These are phyloP conservation scores for Sinapis alba DNA, from an alignment of 441 rosid genomes.

Conservation along the genomic window DNA sequence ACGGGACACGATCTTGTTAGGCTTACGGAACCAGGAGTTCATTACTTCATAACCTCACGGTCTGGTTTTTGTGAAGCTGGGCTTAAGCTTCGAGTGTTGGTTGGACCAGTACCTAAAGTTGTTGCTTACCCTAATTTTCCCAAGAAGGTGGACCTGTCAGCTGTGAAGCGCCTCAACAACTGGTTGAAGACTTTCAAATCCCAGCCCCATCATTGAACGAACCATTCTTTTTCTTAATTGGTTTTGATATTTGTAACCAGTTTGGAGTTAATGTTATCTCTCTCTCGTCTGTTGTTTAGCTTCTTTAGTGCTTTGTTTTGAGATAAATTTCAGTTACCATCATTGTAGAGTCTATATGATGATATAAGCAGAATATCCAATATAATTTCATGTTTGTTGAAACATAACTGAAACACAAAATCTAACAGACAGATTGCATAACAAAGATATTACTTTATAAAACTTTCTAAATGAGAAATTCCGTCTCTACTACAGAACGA, in stretches of 20 bases:
- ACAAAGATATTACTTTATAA: no score
- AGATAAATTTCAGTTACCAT: neutral
- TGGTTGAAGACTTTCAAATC: neutral
- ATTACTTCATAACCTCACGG: neutral
- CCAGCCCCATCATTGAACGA: neutral
- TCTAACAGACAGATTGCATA: neutral
- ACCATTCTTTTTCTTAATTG: no score
- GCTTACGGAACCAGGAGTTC: conserved; percentile 7
- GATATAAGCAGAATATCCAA: no score
- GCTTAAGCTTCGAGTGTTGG: neutral
- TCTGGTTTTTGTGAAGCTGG: conserved; percentile 35
- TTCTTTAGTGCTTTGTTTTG: neutral
- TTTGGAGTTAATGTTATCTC: neutral
- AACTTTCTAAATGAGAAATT: no score
- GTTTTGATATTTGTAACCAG: no score
- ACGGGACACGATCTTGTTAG: conserved; percentile 6
- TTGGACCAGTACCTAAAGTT: neutral
- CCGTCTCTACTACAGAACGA: no score
- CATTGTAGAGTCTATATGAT: neutral
- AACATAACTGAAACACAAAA: neutral
- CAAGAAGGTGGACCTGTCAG: neutral
- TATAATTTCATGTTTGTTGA: neutral
- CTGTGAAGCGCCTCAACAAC: neutral
- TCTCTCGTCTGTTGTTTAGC: neutral
- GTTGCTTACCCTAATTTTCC: neutral